phyloP scores from a whole-genome alignment of 805 yeast species.

The Starmerella geochares region DNA sequence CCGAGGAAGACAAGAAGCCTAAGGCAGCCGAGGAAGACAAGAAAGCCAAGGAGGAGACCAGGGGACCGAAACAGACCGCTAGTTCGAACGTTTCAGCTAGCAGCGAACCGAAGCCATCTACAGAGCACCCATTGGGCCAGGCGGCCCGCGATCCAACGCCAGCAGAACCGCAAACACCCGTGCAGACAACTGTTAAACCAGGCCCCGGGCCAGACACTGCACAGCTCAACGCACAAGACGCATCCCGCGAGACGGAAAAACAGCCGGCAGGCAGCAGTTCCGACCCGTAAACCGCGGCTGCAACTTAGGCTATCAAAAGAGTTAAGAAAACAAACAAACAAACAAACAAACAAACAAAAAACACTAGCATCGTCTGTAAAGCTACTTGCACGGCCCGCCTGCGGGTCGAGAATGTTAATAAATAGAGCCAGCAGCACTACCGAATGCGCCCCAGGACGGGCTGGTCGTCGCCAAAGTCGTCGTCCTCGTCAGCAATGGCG shows the following conservation, averaged over 20 bases:
- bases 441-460: slow-evolving; percentile 19
- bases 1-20: background rate
- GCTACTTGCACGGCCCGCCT: background rate
- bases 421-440: background rate
- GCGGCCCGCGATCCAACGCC: too few relatives aligned
- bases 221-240: too few relatives aligned
- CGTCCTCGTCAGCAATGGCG: slow-evolving; percentile 13
- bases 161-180: too few relatives aligned
- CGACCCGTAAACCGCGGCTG: too few relatives aligned
- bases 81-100: too few relatives aligned
- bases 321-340: too few relatives aligned
- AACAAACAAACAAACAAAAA: too few relatives aligned
- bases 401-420: background rate
- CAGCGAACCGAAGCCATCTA: background rate
- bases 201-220: too few relatives aligned
- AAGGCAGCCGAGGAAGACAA: background rate
- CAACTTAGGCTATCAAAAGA: too few relatives aligned
- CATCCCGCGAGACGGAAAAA: too few relatives aligned
- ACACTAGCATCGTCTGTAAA: background rate
- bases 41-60: background rate
- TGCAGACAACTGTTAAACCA: background rate
- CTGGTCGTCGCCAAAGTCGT: slow-evolving; percentile 14
- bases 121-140: background rate
- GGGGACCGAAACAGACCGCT: background rate
- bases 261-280: too few relatives aligned